Percentiles rank a stretch among this genome's conserved stretches.
These are phyloP conservation scores for Protomyces macrosporus DNA, from an alignment of 1,139 yeast species.

Conservation along the genomic window DNA sequence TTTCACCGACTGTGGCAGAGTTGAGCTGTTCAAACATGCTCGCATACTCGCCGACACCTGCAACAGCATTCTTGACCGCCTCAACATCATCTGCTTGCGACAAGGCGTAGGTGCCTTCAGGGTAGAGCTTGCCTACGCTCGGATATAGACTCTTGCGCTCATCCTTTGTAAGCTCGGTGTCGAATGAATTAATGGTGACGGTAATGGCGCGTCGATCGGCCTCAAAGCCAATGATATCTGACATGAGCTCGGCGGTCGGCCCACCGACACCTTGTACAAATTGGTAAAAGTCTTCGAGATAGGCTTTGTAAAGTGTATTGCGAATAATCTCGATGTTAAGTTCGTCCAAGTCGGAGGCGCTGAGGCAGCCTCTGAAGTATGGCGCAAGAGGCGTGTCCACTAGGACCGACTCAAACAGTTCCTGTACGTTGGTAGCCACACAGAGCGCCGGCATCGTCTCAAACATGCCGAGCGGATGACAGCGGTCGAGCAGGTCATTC, in stretches of 20 bases:
- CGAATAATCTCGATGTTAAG: slow-evolving; percentile 90
- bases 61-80: slow-evolving; percentile 67
- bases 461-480: slow-evolving; percentile 98
- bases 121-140: slow-evolving; percentile 70
- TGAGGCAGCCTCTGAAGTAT: slow-evolving; percentile 82
- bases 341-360: slow-evolving; percentile 94
- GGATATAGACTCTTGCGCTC: slow-evolving; percentile 73
- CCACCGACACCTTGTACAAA: slow-evolving; percentile 61
- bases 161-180: slow-evolving; percentile 66
- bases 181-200: slow-evolving; percentile 82
- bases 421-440: slow-evolving; percentile 89
- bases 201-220: slow-evolving; percentile 94
- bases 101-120: slow-evolving; percentile 63
- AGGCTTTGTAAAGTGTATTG: slow-evolving; percentile 85
- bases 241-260: slow-evolving; percentile 82
- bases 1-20: slow-evolving; percentile 41
- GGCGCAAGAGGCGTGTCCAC: slow-evolving; percentile 97
- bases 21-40: slow-evolving; percentile 54
- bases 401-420: slow-evolving; percentile 86
- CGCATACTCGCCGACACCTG: slow-evolving; percentile 66
- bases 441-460: slow-evolving; percentile 93
- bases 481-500: slow-evolving; percentile 75
- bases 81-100: slow-evolving; percentile 81
- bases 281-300: slow-evolving; percentile 75
- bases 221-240: slow-evolving; percentile 70